These are phyloP conservation scores for Cicer pinnatifidum DNA, from an alignment of 306 rosid species.

Conservation along the genomic window DNA sequence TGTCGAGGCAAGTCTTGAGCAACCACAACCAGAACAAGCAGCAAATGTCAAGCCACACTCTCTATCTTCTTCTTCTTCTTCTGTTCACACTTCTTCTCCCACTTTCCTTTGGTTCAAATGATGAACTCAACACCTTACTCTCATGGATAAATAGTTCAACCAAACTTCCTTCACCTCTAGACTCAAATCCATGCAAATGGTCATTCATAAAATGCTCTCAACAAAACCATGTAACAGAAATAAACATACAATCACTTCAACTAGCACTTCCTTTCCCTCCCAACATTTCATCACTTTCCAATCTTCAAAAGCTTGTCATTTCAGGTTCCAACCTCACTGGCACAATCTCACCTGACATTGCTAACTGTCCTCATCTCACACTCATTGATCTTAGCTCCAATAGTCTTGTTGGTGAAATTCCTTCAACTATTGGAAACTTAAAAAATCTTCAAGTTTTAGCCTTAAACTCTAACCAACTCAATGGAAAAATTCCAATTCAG, in stretches of 20 bases:
- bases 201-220: constrained; percentile 71
- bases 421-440: constrained; percentile 67
- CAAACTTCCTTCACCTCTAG: constrained; percentile 46
- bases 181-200: constrained; percentile 77
- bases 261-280: constrained; percentile 72
- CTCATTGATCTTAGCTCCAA: constrained; percentile 72
- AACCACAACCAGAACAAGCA: constrained; percentile 30
- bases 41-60: not conserved
- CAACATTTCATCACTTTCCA: constrained; percentile 62
- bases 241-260: constrained; percentile 59
- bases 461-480: constrained; percentile 73
- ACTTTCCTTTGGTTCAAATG: constrained; percentile 46
- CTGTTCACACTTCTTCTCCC: constrained; percentile 39
- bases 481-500: constrained; percentile 72
- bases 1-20: constrained; percentile 63
- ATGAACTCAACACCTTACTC: constrained; percentile 59
- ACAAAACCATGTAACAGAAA: constrained; percentile 58
- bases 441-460: constrained; percentile 62
- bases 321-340: constrained; percentile 75
- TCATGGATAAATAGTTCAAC: constrained; percentile 68
- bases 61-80: constrained; percentile 26
- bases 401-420: constrained; percentile 67
- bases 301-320: constrained; percentile 67
- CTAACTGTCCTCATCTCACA: constrained; percentile 54
- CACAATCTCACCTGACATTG: constrained; percentile 58